These are phyloP conservation scores for Ceratocystis lukuohia DNA, from an alignment of 2,329 filamentous ascomycete genomes.

Conservation along the genomic window DNA sequence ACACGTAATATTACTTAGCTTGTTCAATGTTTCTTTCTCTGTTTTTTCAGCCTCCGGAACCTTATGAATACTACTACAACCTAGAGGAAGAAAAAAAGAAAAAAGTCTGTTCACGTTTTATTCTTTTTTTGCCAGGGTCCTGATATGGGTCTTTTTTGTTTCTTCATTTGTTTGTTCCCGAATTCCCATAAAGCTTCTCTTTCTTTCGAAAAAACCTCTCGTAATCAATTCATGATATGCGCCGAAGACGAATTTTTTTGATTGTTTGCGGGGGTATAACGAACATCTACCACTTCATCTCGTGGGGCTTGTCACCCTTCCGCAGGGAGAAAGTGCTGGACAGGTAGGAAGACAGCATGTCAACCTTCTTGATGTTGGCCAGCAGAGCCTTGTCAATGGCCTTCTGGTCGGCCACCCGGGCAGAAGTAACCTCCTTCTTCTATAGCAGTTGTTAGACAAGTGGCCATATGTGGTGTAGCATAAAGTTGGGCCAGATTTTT, in stretches of 20 bases:
- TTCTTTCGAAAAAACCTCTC: conserved; percentile 17
- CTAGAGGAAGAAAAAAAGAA: conserved; percentile 6
- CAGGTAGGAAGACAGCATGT: conserved; percentile 86
- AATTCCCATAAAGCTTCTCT: conserved; percentile 15
- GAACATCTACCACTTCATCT: conserved; percentile 88
- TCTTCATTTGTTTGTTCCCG: conserved; percentile 17
- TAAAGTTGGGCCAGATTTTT: neutral
- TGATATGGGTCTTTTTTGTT: conserved; percentile 17
- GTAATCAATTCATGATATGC: conserved; percentile 19
- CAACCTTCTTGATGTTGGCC: conserved; percentile 96
- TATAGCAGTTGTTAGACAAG: conserved; percentile 31
- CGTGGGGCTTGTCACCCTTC: conserved; percentile 98
- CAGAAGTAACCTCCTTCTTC: conserved; percentile 94
- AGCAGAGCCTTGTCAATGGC: conserved; percentile 92
- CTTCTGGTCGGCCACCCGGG: conserved; percentile 95
- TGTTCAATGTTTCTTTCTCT: conserved; percentile 22
- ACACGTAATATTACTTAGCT: neutral
- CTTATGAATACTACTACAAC: conserved; percentile 1
- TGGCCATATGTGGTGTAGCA: neutral
- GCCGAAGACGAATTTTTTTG: conserved; percentile 21
- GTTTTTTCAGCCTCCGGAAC: conserved; percentile 18
- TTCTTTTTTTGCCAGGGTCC: conserved; percentile 15
- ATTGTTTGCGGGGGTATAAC: conserved; percentile 22
- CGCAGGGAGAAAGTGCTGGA: conserved; percentile 93
- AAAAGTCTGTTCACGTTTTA: conserved; percentile 15